phyloP scores from a whole-genome alignment of 441 rosid species.

The Aquilaria agallochum region DNA sequence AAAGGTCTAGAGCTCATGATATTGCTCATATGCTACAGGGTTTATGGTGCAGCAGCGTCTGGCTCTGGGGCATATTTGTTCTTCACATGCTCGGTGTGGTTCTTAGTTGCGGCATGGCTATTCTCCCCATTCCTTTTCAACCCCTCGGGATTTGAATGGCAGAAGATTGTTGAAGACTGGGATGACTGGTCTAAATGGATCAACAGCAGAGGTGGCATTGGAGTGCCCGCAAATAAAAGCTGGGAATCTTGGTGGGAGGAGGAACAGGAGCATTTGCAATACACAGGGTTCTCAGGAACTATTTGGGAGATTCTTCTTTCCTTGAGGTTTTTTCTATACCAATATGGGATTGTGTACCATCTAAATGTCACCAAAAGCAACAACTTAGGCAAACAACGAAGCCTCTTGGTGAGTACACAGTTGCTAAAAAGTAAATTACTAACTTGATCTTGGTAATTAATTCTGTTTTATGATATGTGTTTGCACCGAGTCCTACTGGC shows the following conservation, averaged over 20 bases:
- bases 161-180: slow-evolving; percentile 31
- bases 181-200: slow-evolving; percentile 27
- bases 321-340: slow-evolving; percentile 66
- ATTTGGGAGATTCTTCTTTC: slow-evolving; percentile 72
- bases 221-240: slow-evolving; percentile 23
- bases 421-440: too few species aligned
- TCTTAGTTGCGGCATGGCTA: slow-evolving; percentile 23
- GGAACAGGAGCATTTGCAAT: slow-evolving; percentile 44
- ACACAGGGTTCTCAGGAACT: slow-evolving; percentile 63
- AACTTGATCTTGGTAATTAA: too few species aligned
- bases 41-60: slow-evolving; percentile 51
- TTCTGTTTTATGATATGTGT: too few species aligned
- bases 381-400: slow-evolving; percentile 45
- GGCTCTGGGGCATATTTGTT: slow-evolving; percentile 34
- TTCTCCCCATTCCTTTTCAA: slow-evolving; percentile 29
- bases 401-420: slow-evolving; percentile 45
- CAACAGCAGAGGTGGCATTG: slow-evolving; percentile 21
- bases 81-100: slow-evolving; percentile 35
- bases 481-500: too few species aligned
- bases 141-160: slow-evolving; percentile 30
- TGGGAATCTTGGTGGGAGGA: slow-evolving; percentile 32
- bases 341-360: slow-evolving; percentile 80
- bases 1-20: slow-evolving; percentile 35
- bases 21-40: slow-evolving; percentile 55
- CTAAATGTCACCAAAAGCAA: slow-evolving; percentile 49